Percentiles rank a stretch among this genome's conserved stretches.
Evolutionary conservation across 202 grass and related monocot species (phyloP).

Genomic region (Panicum hallii): DNA sequence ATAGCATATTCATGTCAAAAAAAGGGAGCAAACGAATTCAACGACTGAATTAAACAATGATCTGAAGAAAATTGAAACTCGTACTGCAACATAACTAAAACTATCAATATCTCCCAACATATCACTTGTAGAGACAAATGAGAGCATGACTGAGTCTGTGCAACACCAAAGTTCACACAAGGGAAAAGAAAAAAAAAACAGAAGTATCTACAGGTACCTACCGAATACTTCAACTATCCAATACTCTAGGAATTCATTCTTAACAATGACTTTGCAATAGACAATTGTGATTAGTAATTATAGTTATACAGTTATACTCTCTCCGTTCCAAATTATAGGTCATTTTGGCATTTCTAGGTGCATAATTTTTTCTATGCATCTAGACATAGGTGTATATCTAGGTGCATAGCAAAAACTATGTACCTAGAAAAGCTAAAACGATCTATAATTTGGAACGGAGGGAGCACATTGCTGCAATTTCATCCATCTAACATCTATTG

Average conservation of each 20-base stretch:
- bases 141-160: not conserved
- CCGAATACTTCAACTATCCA: not conserved
- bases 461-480: not conserved
- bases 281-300: conserved; percentile 7
- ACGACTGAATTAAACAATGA: conserved; percentile 16
- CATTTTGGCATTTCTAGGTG: too few species aligned
- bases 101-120: not conserved
- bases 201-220: not conserved
- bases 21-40: not conserved
- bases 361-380: too few species aligned
- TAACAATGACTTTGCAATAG: not conserved
- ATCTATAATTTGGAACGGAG: too few species aligned
- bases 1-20: conserved; percentile 11
- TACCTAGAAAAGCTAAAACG: too few species aligned
- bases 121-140: conserved; percentile 15
- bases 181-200: not conserved
- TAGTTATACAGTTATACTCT: not conserved
- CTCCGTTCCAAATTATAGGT: too few species aligned
- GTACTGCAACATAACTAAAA: not conserved
- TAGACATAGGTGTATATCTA: too few species aligned
- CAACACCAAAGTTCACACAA: not conserved
- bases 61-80: not conserved
- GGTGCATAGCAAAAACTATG: too few species aligned
- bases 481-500: conserved; percentile 7
- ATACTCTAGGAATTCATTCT: not conserved